Percentiles rank a stretch among this genome's conserved stretches.
Evolutionary conservation across 441 rosid species (phyloP).

Genomic region (Pelargonium fulgidum): DNA sequence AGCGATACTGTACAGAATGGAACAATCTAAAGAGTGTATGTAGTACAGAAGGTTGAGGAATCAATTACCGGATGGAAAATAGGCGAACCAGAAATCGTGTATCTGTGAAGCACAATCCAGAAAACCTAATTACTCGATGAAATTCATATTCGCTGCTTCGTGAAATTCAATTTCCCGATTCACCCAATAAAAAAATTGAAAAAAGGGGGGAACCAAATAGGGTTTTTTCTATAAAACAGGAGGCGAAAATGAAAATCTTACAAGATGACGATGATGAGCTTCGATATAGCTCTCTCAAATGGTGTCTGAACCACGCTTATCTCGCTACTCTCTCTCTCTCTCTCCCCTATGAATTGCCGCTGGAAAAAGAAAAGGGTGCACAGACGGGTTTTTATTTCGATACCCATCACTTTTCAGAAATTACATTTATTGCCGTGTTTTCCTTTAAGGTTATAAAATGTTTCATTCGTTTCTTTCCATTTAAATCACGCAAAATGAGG

Average conservation of each 20-base stretch:
- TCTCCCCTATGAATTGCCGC: not conserved
- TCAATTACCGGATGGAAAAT: not conserved
- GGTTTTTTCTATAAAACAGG: not conserved
- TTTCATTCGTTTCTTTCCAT: too few relatives aligned
- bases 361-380: too few relatives aligned
- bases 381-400: too few relatives aligned
- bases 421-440: too few relatives aligned
- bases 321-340: not conserved
- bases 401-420: too few relatives aligned
- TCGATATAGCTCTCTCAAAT: not conserved
- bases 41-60: not conserved
- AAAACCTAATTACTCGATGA: not conserved
- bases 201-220: not conserved
- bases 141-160: not conserved
- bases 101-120: not conserved
- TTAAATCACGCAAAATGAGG: too few relatives aligned
- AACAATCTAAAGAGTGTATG: not conserved
- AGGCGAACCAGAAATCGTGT: not conserved
- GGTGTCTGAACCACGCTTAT: not conserved
- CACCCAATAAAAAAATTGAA: not conserved
- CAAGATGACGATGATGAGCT: not conserved
- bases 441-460: too few relatives aligned
- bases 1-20: not conserved
- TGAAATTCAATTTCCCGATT: conserved; percentile 1
- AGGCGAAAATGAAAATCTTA: not conserved